Base-by-base conservation (phyloP, 129 eudicot genomes). In the Centrapalus pauciflorus region DNA sequence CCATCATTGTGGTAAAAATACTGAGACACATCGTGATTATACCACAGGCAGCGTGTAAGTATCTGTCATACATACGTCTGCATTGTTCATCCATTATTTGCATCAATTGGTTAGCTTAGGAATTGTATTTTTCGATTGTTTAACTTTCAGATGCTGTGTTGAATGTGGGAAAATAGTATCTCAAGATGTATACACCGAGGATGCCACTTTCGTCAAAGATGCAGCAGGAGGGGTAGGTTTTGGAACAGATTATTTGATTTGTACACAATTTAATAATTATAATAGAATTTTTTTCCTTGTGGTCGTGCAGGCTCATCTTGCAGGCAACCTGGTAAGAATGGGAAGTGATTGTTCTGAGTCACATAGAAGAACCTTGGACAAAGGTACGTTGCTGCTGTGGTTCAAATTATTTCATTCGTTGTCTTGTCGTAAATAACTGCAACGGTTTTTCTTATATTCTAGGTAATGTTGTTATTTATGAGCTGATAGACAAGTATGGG, bases 81-180 rank as follows among this genome's bases (percentile, higher is more conserved):
- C 14, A 27, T 1, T 34, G 33, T 10, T 33, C 14, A 50, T n/a
- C 27, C 21, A 20, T 67, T n/a, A n/a, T n/a, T n/a, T n/a, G n/a
- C n/a, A n/a, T n/a, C n/a, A n/a, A n/a, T n/a, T n/a, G n/a, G n/a
- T n/a, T n/a, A n/a, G n/a, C n/a, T n/a, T n/a, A n/a, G n/a, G n/a
- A n/a, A n/a, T 20, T 20, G 40, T 7, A 10, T 30, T 37, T 9
- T 33, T 37, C 17, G 7, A 6, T 27, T 67, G 73, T 17, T 41
- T 35, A 62, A 23, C 10, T 26, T 54, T 12, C 65, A 73, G 83
- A 62, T 82, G 83, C 16, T 82, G 87, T 64, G 66, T 75, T 33
- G 71, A 55, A n/a, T 82, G 87, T 60, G 87, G 87, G 4, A 82
- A 75, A 77, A 71, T 82, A 17, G 54, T 73, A 16, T 69, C 61